Evolutionary conservation across 768 basidiomycete genomes (phyloP).

Genomic region (Boletus tylopilopsis): DNA sequence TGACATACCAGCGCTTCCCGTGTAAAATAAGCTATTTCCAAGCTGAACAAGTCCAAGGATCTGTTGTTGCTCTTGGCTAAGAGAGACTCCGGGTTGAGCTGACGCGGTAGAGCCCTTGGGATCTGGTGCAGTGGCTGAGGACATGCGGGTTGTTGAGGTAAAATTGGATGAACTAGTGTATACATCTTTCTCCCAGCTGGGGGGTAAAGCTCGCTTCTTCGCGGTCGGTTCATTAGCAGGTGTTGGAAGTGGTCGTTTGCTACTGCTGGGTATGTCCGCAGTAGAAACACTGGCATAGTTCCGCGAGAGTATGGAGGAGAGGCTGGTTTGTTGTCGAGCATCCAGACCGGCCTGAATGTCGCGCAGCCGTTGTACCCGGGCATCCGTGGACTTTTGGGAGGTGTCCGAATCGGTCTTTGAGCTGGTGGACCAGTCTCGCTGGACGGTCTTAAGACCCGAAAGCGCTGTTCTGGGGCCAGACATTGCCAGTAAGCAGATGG

Average conservation of each 20-base stretch:
- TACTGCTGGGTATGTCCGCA: conserved; percentile 22
- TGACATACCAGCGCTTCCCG: conserved; percentile 87
- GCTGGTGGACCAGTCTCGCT: conserved; percentile 59
- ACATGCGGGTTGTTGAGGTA: conserved; percentile 5
- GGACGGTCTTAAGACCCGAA: conserved; percentile 60
- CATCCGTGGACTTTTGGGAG: conserved; percentile 20
- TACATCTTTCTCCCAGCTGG: conserved; percentile 41
- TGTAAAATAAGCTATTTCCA: conserved; percentile 85
- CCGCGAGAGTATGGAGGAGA: conserved; percentile 8
- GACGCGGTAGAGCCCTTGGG: conserved; percentile 6
- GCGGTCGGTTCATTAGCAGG: conserved; percentile 26
- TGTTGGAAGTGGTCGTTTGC: conserved; percentile 31
- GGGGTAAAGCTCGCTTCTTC: conserved; percentile 59
- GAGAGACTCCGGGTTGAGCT: conserved; percentile 42
- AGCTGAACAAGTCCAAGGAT: conserved; percentile 76
- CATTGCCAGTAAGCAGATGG: conserved; percentile 13
- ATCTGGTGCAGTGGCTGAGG: conserved; percentile 14
- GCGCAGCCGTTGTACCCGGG: conserved; percentile 42
- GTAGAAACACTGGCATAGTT: conserved; percentile 12
- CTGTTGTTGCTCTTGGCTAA: conserved; percentile 84
- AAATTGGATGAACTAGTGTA: conserved; percentile 36
- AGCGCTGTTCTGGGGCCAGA: conserved; percentile 33
- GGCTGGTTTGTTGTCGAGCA: conserved; percentile 34
- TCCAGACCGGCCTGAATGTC: conserved; percentile 57
- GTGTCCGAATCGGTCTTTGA: conserved; percentile 31